Evolutionary conservation across 495 filamentous ascomycete genomes (phyloP).

Genomic region (Aspergillus conjunctus): DNA sequence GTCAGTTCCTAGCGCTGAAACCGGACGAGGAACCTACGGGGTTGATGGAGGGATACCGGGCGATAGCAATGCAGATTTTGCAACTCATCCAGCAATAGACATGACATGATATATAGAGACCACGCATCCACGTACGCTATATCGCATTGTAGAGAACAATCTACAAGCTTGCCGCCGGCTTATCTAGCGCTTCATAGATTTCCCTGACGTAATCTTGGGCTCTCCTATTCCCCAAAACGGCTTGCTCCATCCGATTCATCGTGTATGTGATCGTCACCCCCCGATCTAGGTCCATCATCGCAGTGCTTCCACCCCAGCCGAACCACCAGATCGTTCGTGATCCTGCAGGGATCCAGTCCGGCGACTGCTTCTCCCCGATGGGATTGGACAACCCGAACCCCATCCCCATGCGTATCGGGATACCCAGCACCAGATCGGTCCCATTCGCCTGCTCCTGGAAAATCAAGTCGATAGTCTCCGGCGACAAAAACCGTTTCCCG

Average conservation of each 20-base stretch:
- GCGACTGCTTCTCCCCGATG: neutral
- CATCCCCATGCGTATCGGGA: conserved; percentile 36
- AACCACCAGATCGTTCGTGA: too few relatives aligned
- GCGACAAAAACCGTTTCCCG: conserved; percentile 34
- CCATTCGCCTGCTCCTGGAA: conserved; percentile 41
- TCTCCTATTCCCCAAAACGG: conserved; percentile 32
- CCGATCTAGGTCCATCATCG: conserved; percentile 46
- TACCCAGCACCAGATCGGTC: conserved; percentile 34
- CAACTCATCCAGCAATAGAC: conserved; percentile 2
- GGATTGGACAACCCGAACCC: conserved; percentile 34
- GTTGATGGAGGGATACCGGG: conserved; percentile 19
- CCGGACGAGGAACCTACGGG: conserved; percentile 7
- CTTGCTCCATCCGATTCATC: conserved; percentile 46
- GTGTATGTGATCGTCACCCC: conserved; percentile 45
- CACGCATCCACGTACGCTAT: too few relatives aligned
- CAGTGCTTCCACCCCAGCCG: conserved; percentile 47
- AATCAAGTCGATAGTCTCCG: conserved; percentile 37
- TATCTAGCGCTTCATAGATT: conserved; percentile 36
- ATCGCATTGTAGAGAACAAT: neutral
- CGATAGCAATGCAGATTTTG: conserved; percentile 13
- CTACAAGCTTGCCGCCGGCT: neutral
- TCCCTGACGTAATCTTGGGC: conserved; percentile 36
- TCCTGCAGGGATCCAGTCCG: conserved; percentile 34
- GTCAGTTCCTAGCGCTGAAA: conserved; percentile 8
- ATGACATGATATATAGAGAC: too few relatives aligned